Base-by-base conservation (phyloP, 208 protist genomes). In the Crithidia expoeki region DNA sequence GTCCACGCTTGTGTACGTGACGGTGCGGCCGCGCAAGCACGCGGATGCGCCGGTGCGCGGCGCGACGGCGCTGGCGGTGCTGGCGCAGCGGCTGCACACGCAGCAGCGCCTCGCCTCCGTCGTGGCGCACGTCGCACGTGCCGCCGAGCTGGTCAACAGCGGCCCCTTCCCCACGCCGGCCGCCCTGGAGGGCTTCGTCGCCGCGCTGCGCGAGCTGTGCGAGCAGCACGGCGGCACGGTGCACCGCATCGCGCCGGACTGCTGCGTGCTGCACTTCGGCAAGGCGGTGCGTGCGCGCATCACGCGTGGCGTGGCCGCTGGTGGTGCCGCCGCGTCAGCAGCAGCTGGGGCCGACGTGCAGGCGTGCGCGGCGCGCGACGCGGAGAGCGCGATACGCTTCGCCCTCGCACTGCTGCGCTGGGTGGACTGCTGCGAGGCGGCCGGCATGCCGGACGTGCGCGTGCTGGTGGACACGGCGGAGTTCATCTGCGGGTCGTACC, bases 381-480 rank as follows among this genome's bases (percentile, higher is more conserved):
- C 69, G 16, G 46, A 36, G 36, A 40, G 12, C 36, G 36, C 36
- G 36, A 12, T 12, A 12, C 9, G 12, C 9, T 40, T 40, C 12
- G 36, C 36, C 12, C 9, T 40, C 9, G 36, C 36, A 5, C 36
- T 40, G 5, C 36, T 14, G 9, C 36, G 5, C 36, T 40, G 36
- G 36, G 12, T 12, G 12, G 9, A 40, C 9, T 12, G 5, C 56
- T 28, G 27, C 63, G 74, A 56, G 19, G 21, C 49, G 21, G 27
- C 50, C 19, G 52, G 51, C n/a, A n/a, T n/a, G 40, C 69, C 69
- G 0, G 55, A 68, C 68, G 38, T 72, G 42, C 47, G 51, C 17
- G 44, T 44, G 60, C 62, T 81, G 47, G 42, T 75, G 32, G 76
- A 81, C 69, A 77, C 70, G 30, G 36, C 59, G n/a, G 25, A 27